These are phyloP conservation scores for Salix viminalis DNA, from an alignment of 345 rosid species.

Conservation along the genomic window DNA sequence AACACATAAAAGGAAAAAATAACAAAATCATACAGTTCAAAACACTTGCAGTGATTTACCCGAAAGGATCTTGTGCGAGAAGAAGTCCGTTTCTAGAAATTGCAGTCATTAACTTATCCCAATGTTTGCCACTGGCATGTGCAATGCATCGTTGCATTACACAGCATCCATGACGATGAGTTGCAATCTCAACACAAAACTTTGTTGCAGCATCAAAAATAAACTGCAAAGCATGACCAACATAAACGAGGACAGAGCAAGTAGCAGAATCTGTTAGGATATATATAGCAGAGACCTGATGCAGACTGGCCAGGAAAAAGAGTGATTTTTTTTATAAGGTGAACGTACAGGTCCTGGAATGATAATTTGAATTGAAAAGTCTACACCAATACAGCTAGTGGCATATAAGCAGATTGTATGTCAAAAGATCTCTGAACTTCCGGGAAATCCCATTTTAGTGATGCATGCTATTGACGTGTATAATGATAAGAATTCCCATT, in stretches of 20 bases:
- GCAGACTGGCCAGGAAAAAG: background rate
- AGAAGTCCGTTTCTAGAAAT: conserved; percentile 46
- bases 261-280: background rate
- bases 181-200: conserved; percentile 60
- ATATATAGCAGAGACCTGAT: background rate
- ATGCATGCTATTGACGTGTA: background rate
- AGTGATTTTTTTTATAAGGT: background rate
- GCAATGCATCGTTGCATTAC: conserved; percentile 64
- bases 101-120: conserved; percentile 45
- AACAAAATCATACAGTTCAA: background rate
- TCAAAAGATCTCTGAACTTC: background rate
- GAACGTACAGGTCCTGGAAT: background rate
- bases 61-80: conserved; percentile 72
- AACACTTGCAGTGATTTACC: conserved; percentile 34
- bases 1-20: background rate
- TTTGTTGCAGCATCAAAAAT: conserved; percentile 58
- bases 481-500: background rate
- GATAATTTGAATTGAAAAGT: background rate
- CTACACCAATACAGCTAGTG: background rate
- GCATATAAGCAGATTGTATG: background rate
- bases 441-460: background rate
- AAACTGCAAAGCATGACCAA: conserved; percentile 38
- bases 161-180: conserved; percentile 74
- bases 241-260: background rate
- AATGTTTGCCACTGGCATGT: conserved; percentile 43